Conservation (phyloP, 2,329 filamentous ascomycete genomes). For the Kalaharituber pfeilii region DNA sequence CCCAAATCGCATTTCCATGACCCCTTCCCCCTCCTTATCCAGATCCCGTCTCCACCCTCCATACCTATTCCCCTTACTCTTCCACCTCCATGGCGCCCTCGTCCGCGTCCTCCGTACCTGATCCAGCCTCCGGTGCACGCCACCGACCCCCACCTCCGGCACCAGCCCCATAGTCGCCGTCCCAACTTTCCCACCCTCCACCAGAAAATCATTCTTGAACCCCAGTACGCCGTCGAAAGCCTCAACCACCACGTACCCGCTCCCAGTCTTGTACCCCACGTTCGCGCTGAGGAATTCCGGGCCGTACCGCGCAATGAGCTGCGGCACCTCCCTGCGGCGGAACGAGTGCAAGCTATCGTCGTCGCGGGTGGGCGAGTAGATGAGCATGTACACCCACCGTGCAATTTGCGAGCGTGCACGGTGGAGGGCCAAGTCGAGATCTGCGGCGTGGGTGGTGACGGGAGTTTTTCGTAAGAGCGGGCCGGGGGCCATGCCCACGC, state of each 20-base stretch:
- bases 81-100: neutral
- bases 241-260: slow-evolving; percentile 7
- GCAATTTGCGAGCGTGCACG: slow-evolving; percentile 8
- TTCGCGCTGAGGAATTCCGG: slow-evolving; percentile 6
- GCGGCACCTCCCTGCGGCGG: slow-evolving; percentile 9
- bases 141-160: neutral
- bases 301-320: slow-evolving; percentile 10
- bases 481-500: no score
- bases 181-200: neutral
- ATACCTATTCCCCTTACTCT: neutral
- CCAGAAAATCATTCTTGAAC: neutral
- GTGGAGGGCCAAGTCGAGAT: neutral
- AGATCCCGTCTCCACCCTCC: neutral
- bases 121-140: neutral
- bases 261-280: slow-evolving; percentile 7
- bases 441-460: neutral
- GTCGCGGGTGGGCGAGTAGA: slow-evolving; percentile 9
- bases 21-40: no score
- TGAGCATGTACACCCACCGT: slow-evolving; percentile 15
- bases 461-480: neutral
- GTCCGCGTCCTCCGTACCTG: neutral
- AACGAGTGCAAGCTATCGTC: slow-evolving; percentile 3
- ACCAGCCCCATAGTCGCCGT: neutral
- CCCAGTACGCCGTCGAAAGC: neutral
- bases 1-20: neutral